phyloP scores from a whole-genome alignment of 441 rosid genomes.

The Populus trichocarpa region DNA sequence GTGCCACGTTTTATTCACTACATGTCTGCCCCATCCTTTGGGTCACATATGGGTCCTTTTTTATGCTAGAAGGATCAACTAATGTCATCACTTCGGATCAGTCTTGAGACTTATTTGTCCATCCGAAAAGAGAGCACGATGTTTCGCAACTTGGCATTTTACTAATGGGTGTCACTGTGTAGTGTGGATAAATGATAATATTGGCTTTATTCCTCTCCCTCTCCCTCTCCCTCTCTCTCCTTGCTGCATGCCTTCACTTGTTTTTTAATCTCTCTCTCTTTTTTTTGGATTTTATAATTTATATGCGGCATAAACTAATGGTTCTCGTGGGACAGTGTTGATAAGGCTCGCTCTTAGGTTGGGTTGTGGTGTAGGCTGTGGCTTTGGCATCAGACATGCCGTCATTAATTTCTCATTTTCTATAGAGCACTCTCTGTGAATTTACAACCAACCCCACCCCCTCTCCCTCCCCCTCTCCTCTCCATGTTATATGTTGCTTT shows the following conservation, averaged over 20 bases:
- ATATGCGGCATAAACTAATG: background rate
- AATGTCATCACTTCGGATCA: too few relatives aligned
- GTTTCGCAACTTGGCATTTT: background rate
- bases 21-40: background rate
- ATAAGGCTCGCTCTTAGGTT: background rate
- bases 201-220: background rate
- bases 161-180: background rate
- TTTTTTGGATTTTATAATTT: background rate
- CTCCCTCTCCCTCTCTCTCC: conserved; percentile 3
- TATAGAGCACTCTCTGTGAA: background rate
- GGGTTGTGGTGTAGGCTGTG: background rate
- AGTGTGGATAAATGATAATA: background rate
- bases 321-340: background rate
- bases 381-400: background rate
- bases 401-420: background rate
- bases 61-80: too few relatives aligned
- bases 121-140: background rate
- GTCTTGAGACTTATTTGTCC: too few relatives aligned
- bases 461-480: too few relatives aligned
- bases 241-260: background rate
- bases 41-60: background rate
- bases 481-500: background rate
- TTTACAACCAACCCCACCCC: background rate
- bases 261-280: background rate
- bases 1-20: conserved; percentile 6